phyloP scores from a whole-genome alignment of 768 basidiomycete genomes.

The Thelephora ganbajun region DNA sequence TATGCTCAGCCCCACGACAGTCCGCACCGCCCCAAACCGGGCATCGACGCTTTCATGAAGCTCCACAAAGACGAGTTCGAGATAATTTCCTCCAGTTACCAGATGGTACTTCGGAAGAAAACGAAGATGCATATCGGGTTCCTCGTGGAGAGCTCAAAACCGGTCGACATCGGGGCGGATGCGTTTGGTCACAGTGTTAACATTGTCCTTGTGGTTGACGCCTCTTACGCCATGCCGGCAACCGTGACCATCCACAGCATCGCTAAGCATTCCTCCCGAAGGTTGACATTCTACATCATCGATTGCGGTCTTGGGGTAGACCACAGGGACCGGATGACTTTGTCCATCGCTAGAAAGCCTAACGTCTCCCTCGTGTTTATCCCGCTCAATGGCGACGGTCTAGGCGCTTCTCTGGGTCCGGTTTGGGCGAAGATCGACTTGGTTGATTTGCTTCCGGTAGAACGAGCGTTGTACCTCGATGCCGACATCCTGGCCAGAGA shows the following conservation, averaged over 20 bases:
- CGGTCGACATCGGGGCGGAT: not conserved
- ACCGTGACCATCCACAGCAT: constrained; percentile 33
- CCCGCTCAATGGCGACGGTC: constrained; percentile 15
- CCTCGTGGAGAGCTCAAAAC: constrained; percentile 13
- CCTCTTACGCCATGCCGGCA: constrained; percentile 31
- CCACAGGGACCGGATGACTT: constrained; percentile 20
- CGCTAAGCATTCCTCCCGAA: constrained; percentile 20
- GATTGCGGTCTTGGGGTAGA: constrained; percentile 28
- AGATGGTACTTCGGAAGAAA: constrained; percentile 38
- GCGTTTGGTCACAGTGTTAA: constrained; percentile 33
- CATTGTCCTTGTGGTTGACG: constrained; percentile 29
- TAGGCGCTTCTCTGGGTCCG: constrained; percentile 16
- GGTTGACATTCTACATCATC: constrained; percentile 35
- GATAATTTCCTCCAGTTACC: constrained; percentile 28
- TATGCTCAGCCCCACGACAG: constrained; percentile 31
- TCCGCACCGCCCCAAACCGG: constrained; percentile 39
- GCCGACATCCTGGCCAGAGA: constrained; percentile 33
- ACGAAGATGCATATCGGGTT: constrained; percentile 41
- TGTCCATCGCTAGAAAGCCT: constrained; percentile 14
- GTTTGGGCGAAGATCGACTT: constrained; percentile 41
- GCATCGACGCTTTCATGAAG: constrained; percentile 38
- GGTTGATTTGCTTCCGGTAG: constrained; percentile 29
- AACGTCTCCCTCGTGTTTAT: constrained; percentile 31
- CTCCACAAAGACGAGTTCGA: constrained; percentile 38
- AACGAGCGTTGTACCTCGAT: constrained; percentile 38